Conservation (phyloP, 2,329 filamentous ascomycete genomes). For the Capronia coronata region DNA sequence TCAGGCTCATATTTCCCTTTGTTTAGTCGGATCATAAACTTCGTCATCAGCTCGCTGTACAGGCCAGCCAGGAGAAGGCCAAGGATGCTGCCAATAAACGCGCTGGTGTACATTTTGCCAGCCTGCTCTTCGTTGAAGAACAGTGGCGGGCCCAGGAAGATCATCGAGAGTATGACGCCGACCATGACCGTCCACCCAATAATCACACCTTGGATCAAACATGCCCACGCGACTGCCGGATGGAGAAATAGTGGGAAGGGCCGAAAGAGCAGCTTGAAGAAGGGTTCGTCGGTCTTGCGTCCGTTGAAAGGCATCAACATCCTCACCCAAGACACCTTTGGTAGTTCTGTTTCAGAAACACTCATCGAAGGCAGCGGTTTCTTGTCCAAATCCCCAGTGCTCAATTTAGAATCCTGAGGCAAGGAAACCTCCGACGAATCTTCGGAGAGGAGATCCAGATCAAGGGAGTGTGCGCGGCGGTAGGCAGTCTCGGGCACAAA, state of each 20-base stretch:
- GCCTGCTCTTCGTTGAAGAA: constrained; percentile 76
- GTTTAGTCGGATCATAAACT: constrained; percentile 65
- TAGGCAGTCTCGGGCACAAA: constrained; percentile 83
- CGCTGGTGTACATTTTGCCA: constrained; percentile 79
- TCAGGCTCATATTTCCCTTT: constrained; percentile 83
- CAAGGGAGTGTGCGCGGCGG: constrained; percentile 58
- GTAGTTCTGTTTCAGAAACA: constrained; percentile 20
- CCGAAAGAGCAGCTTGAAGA: constrained; percentile 58
- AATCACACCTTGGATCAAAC: constrained; percentile 76
- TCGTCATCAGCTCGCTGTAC: constrained; percentile 66
- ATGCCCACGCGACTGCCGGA: constrained; percentile 75
- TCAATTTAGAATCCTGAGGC: neutral
- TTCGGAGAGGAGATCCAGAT: constrained; percentile 48
- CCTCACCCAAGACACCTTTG: constrained; percentile 53
- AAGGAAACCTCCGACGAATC: constrained; percentile 16
- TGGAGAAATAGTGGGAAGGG: constrained; percentile 79
- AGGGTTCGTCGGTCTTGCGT: constrained; percentile 70
- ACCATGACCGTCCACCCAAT: constrained; percentile 97
- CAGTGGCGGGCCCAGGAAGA: constrained; percentile 73
- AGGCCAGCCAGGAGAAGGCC: constrained; percentile 71
- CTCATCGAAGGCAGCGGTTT: constrained; percentile 12
- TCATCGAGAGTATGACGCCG: constrained; percentile 70
- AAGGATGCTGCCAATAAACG: constrained; percentile 73
- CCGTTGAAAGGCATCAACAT: constrained; percentile 69
- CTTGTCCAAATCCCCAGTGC: constrained; percentile 10